These are phyloP conservation scores for Candida pseudofarinosa DNA, from an alignment of 805 yeast genomes.

Conservation along the genomic window DNA sequence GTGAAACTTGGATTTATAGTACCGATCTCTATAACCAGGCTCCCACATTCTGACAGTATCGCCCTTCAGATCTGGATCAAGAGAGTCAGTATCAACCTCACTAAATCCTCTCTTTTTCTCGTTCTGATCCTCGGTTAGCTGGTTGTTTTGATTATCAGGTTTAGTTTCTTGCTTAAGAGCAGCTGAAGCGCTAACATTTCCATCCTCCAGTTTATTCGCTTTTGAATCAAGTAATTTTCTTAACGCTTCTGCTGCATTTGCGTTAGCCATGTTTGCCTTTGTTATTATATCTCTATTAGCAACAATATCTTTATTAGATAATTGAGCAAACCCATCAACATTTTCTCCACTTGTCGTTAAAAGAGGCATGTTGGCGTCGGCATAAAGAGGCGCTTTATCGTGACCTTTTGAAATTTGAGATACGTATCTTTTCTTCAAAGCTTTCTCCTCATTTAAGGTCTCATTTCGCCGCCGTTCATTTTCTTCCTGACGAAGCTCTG, in stretches of 20 bases:
- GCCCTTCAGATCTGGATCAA: slow-evolving; percentile 35
- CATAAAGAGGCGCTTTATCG: slow-evolving; percentile 69
- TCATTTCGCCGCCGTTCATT: slow-evolving; percentile 55
- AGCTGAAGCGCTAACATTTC: slow-evolving; percentile 44
- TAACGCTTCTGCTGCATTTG: slow-evolving; percentile 62
- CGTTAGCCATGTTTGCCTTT: slow-evolving; percentile 68
- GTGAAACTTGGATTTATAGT: slow-evolving; percentile 73
- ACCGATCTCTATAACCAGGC: slow-evolving; percentile 81
- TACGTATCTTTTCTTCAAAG: slow-evolving; percentile 40
- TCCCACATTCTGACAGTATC: slow-evolving; percentile 71
- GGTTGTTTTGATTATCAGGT: slow-evolving; percentile 6
- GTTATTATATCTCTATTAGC: slow-evolving; percentile 58
- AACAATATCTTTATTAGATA: slow-evolving; percentile 69
- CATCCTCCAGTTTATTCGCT: slow-evolving; percentile 14
- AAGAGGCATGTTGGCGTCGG: slow-evolving; percentile 70
- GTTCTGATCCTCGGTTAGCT: slow-evolving; percentile 18
- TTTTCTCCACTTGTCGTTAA: slow-evolving; percentile 71
- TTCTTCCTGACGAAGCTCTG: slow-evolving; percentile 66
- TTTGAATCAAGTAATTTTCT: slow-evolving; percentile 33
- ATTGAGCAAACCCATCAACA: slow-evolving; percentile 60
- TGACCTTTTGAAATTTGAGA: slow-evolving; percentile 64
- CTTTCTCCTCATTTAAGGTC: slow-evolving; percentile 44
- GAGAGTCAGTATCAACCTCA: slow-evolving; percentile 18
- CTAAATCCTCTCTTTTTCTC: slow-evolving; percentile 10
- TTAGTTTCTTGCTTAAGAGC: slow-evolving; percentile 30